Evolutionary conservation across 2,329 filamentous ascomycete species (phyloP), one percentile per base, ranked within the genome.

Genomic region (Sphaerostilbella broomeana): DNA sequence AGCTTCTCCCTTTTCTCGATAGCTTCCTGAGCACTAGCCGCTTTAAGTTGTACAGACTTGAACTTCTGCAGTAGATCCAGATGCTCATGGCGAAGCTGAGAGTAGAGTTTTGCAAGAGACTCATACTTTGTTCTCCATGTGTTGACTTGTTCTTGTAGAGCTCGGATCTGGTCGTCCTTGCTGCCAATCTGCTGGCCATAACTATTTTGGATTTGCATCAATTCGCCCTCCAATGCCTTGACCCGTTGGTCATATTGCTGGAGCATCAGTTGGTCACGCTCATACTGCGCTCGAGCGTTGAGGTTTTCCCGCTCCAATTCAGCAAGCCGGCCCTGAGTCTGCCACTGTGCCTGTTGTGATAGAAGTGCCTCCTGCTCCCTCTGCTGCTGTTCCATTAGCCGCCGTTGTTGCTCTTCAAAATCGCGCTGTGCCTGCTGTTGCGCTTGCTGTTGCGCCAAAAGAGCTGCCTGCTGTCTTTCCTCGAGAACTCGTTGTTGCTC

Each of bases 121-220:
- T 98, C 92, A 56, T 98, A 98, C 63, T 98, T 98, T 37, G 85
- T 84, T 43, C 92, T 77, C 92, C 92, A 98, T 0, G 89, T 95
- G 62, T 95, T 95, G 49, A 97, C 84, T 64, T 97, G 92, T 65
- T 97, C 92, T 57, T 97, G 92, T 15, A 98, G 70, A 2, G 92
- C 82, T 17, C 82, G 75, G 52, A 98, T 89, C 62, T 97, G 90
- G 51, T 97, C 92, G 55, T 98, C 92, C 59, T 89, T 94, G 58
- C 89, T 95, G 24, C 74, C 68, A 37, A 85, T 80, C 58, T 97
- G 92, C 61, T 95, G 82, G 28, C 84, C 81, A 52, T 86, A 83
- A 59, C 88, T 95, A 51, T 73, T 77, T 52, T 87, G 85, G 37
- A 97, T 73, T 49, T 94, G 85, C 32, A 73, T 66, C 47, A 98